Conservation (phyloP, 306 rosid genomes). For the Quercus bicolor region DNA sequence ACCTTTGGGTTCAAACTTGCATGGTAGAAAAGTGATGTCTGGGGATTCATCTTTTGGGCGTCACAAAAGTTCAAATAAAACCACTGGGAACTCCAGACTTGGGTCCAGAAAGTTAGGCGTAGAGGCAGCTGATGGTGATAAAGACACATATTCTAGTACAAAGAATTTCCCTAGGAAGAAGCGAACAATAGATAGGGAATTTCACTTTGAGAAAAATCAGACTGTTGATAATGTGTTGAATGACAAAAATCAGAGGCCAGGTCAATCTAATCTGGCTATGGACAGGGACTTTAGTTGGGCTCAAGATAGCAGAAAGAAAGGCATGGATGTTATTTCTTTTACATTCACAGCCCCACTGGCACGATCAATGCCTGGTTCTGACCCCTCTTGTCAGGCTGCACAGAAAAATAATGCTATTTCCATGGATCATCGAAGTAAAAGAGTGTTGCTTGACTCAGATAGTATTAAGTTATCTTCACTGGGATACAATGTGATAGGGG, state of each 20-base stretch:
- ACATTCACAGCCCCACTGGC: slow-evolving; percentile 91
- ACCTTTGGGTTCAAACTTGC: slow-evolving; percentile 43
- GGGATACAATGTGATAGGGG: slow-evolving; percentile 68
- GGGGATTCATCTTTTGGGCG: slow-evolving; percentile 57
- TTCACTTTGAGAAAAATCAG: slow-evolving; percentile 47
- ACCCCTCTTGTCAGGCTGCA: slow-evolving; percentile 38
- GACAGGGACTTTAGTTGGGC: slow-evolving; percentile 43
- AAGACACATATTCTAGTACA: slow-evolving; percentile 55
- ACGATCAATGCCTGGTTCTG: slow-evolving; percentile 51
- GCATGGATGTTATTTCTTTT: slow-evolving; percentile 88
- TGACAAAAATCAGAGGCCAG: slow-evolving; percentile 56
- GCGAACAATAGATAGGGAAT: slow-evolving; percentile 65
- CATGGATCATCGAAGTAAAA: slow-evolving; percentile 54
- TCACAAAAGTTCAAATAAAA: slow-evolving; percentile 57
- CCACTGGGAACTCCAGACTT: slow-evolving; percentile 49
- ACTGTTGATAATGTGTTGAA: slow-evolving; percentile 44
- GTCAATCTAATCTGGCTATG: slow-evolving; percentile 36
- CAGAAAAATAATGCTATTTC: slow-evolving; percentile 35
- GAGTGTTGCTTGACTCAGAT: slow-evolving; percentile 52
- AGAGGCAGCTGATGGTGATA: slow-evolving; percentile 58
- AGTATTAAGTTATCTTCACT: slow-evolving; percentile 52
- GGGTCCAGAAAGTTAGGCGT: slow-evolving; percentile 55
- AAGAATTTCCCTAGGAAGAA: slow-evolving; percentile 76
- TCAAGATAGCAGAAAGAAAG: slow-evolving; percentile 62
- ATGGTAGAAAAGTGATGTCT: slow-evolving; percentile 45